A percentile compares a stretch with the other conserved stretches of the same genome.
phyloP scores from a whole-genome alignment of 192 early-diverging fungal species.

The Coemansia sp. region DNA sequence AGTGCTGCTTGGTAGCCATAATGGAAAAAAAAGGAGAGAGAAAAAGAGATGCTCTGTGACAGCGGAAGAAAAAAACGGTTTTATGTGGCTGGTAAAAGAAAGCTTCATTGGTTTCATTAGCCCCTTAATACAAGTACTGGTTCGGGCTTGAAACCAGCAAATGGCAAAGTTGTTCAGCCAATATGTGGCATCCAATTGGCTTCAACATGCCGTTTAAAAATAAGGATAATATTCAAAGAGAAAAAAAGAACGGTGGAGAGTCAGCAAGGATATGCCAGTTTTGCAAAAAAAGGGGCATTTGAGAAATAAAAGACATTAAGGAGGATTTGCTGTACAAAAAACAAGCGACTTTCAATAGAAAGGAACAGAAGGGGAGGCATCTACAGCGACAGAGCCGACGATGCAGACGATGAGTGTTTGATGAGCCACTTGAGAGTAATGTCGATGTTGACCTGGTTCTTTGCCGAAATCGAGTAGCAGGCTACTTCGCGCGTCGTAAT shows the following conservation, averaged over 20 bases:
- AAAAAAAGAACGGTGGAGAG: too few species aligned
- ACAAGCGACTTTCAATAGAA: not conserved
- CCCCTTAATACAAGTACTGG: too few species aligned
- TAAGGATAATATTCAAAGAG: too few species aligned
- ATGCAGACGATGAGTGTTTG: constrained; percentile 60
- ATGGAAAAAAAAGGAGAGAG: constrained; percentile 2
- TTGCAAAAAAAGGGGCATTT: too few species aligned
- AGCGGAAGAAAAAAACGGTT: constrained; percentile 2
- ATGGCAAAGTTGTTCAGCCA: too few species aligned
- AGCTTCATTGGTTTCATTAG: too few species aligned
- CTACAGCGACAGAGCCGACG: constrained; percentile 17
- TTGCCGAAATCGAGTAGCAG: constrained; percentile 98
- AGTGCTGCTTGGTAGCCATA: constrained; percentile 59
- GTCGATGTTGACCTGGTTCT: constrained; percentile 97
- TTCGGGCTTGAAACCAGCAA: too few species aligned
- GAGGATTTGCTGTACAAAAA: constrained; percentile 6
- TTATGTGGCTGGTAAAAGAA: too few species aligned
- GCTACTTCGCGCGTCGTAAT: constrained; percentile 93
- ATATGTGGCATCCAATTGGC: too few species aligned
- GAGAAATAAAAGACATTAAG: not conserved
- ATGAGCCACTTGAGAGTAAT: constrained; percentile 96
- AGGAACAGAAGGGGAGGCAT: not conserved
- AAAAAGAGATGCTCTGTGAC: not conserved
- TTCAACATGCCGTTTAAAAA: too few species aligned
- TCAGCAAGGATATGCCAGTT: too few species aligned